Evolutionary conservation across 768 basidiomycete genomes (phyloP), one percentile per base, ranked within the genome.

Genomic region (Russula earlei): DNA sequence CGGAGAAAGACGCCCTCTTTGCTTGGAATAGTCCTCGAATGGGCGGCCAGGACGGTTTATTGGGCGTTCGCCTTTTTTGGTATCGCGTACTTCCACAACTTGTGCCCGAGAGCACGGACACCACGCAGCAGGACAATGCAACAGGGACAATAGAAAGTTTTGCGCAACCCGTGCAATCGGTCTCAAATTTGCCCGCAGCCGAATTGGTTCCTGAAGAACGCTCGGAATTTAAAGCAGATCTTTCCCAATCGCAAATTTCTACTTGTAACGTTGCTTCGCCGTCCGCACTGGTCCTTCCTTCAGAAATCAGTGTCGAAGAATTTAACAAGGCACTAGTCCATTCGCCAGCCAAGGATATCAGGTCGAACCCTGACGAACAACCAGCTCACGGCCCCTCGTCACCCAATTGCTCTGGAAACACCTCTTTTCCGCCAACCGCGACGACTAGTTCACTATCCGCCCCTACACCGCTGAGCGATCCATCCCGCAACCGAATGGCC

Each of bases 11-110:
- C 14, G 80, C 81, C 10, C 64, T 71, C 49, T 71, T 67, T 51
- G 79, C 77, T 37, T 82, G 76, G 75, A 64, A 65, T 25, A 81
- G 79, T 59, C 77, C 76, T 0, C 72, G 70, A 56, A 66, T 79
- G 61, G 51, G 49, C 25, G 76, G 75, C 10, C 44, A 61, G 34
- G 61, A 53, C 10, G 63, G 58, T 0, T 60, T 60, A 43, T 75
- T 75, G 52, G 74, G 76, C 14, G 75, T 72, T 29, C 56, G 60
- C 17, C 47, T 62, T 38, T 62, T 44, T 40, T 43, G 62, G 62
- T 63, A 57, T 58, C 61, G 55, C 8, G 5, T 37, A 9, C 43
- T 19, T 29, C 11, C 38, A 38, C 43, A 52, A 14, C 2, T 22
- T 10, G 14, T 38, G 14, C 27, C 8, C 22, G 31, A 20, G 36